Conservation (phyloP, 2,329 filamentous ascomycete genomes). For the Cytospora mali region DNA sequence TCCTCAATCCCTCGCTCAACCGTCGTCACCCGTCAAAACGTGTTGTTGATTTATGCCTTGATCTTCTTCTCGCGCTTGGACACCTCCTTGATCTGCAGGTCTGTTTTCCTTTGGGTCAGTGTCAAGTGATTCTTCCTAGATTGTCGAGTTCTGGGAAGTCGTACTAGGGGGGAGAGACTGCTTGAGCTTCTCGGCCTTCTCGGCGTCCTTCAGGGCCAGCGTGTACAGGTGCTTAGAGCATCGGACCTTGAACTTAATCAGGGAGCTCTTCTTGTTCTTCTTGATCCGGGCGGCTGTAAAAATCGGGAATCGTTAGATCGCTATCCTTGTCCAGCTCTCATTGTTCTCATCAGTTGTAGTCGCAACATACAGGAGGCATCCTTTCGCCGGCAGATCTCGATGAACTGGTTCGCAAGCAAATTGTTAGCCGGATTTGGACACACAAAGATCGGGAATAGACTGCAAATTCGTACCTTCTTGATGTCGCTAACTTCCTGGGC, state of each 20-base stretch:
- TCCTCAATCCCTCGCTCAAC: conserved; percentile 35
- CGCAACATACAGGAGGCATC: conserved; percentile 92
- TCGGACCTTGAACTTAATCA: conserved; percentile 99
- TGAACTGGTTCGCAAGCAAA: conserved; percentile 71
- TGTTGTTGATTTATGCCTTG: conserved; percentile 41
- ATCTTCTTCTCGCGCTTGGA: conserved; percentile 62
- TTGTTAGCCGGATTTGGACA: conserved; percentile 29
- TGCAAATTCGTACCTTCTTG: conserved; percentile 67
- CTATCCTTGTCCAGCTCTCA: conserved; percentile 24
- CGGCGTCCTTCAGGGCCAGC: conserved; percentile 95
- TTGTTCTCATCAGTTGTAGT: conserved; percentile 21
- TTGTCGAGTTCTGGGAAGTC: conserved; percentile 41
- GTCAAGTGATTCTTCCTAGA: conserved; percentile 33
- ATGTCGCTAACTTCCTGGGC: conserved; percentile 97
- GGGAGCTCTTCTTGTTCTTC: conserved; percentile 87
- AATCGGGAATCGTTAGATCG: conserved; percentile 26
- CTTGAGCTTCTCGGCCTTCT: conserved; percentile 99
- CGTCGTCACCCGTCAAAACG: conserved; percentile 24
- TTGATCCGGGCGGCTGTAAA: conserved; percentile 81
- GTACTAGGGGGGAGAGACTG: conserved; percentile 96
- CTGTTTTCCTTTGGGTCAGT: conserved; percentile 43
- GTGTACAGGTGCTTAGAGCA: conserved; percentile 97
- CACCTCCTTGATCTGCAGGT: conserved; percentile 57
- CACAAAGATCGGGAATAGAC: conserved; percentile 10
- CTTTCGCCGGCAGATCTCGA: conserved; percentile 99